Evolutionary conservation across 2,329 filamentous ascomycete species (phyloP).

Genomic region (Phialophora tarda): DNA sequence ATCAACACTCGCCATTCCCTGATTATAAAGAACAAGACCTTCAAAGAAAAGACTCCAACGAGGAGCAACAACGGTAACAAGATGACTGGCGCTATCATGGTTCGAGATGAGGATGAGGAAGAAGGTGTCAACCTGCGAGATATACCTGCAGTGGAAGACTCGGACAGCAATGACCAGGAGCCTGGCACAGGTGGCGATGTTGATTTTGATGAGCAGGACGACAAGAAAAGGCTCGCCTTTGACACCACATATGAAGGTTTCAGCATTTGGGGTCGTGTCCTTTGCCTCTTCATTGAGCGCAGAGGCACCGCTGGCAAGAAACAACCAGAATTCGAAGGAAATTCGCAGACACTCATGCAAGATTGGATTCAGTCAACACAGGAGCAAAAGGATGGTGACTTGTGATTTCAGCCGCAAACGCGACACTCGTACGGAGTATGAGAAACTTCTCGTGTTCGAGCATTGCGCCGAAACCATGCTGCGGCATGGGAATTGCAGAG

Average conservation of each 20-base stretch:
- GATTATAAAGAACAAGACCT: slow-evolving; percentile 82
- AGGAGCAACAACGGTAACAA: slow-evolving; percentile 66
- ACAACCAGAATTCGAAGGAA: slow-evolving; percentile 46
- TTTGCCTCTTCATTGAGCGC: slow-evolving; percentile 87
- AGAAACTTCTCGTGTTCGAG: not conserved
- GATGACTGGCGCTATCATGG: slow-evolving; percentile 56
- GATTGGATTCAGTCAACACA: slow-evolving; percentile 86
- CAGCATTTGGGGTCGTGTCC: slow-evolving; percentile 88
- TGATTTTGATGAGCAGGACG: slow-evolving; percentile 54
- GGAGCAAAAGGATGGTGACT: slow-evolving; percentile 46
- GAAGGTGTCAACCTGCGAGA: slow-evolving; percentile 48
- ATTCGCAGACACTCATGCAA: slow-evolving; percentile 75
- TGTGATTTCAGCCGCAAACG: slow-evolving; percentile 1
- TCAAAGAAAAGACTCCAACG: slow-evolving; percentile 59
- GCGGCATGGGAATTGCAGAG: not conserved
- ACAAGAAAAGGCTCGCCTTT: slow-evolving; percentile 90
- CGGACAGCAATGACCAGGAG: slow-evolving; percentile 23
- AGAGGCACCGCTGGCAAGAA: slow-evolving; percentile 58
- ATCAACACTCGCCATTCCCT: slow-evolving; percentile 83
- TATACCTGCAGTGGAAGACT: slow-evolving; percentile 32
- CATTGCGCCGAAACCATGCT: not conserved
- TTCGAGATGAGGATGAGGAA: slow-evolving; percentile 67
- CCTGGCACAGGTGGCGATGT: slow-evolving; percentile 9
- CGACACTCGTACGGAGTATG: not conserved
- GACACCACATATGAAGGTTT: slow-evolving; percentile 93